These are phyloP conservation scores for Agrostemma githago DNA, from an alignment of 148 eudicot species.

Conservation along the genomic window DNA sequence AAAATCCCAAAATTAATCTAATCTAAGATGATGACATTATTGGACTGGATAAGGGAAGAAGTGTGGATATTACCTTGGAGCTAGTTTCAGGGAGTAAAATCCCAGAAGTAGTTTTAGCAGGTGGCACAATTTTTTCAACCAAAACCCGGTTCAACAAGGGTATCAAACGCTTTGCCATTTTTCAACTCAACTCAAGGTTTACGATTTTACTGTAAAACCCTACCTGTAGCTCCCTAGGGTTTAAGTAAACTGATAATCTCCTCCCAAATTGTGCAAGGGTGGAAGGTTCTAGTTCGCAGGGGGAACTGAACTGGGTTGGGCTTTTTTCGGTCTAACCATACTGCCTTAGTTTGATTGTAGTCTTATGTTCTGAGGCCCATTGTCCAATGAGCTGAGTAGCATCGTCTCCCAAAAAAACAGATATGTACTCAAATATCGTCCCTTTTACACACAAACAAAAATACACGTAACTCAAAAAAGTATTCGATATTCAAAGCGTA, in stretches of 20 bases:
- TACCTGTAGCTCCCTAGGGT: constrained; percentile 19
- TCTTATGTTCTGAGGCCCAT: no score
- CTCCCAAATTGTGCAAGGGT: background rate
- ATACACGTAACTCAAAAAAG: no score
- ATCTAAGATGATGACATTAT: background rate
- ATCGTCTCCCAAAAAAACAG: no score
- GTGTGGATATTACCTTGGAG: constrained; percentile 19
- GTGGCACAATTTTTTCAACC: constrained; percentile 43
- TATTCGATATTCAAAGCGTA: no score
- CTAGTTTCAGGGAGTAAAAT: constrained; percentile 40
- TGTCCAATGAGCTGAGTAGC: no score
- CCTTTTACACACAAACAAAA: no score
- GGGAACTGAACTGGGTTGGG: background rate
- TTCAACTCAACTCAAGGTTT: background rate
- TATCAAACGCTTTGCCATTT: constrained; percentile 44
- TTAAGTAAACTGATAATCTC: constrained; percentile 4
- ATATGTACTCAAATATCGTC: no score
- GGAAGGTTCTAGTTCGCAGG: background rate
- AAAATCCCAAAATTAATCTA: background rate
- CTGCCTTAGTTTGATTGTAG: background rate
- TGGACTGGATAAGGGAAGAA: background rate
- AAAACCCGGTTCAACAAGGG: constrained; percentile 43
- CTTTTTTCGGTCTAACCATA: background rate
- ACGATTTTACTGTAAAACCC: constrained; percentile 8
- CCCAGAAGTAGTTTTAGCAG: constrained; percentile 40